Evolutionary conservation across 2,329 filamentous ascomycete genomes (phyloP), one percentile per base, ranked within the genome.

Genomic region (Verticillium zaregamsianum): DNA sequence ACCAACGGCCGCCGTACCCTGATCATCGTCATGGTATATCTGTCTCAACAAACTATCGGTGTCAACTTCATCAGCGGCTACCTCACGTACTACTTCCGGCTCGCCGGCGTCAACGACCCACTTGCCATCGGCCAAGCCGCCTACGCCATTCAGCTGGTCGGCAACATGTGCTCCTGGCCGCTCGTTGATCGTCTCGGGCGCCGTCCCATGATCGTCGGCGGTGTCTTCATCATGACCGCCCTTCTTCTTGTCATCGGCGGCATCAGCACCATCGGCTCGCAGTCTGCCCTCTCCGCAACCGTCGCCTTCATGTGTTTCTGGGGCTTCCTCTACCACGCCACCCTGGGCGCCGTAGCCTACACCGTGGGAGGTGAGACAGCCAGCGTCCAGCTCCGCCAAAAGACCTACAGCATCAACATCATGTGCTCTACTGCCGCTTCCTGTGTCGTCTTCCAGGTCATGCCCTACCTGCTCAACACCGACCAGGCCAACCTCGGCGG

Each of bases 381-480:
- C 49, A 69, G 67, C 49, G 63, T 69, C 11, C 65, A 67, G 61
- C 67, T 73, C 28, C 66, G 71, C 5, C 71, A 72, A 63, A 73
- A 72, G 62, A 73, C 71, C 0, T 73, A 73, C 64, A 70, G 67
- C 12, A 71, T 73, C 67, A 74, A 73, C 65, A 70, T 73, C 39
- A 70, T 74, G 68, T 62, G 59, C 11, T 64, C 68, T 3, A 74
- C 71, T 6, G 68, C 68, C 5, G 67, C 70, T 2, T 72, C 70
- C 1, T 73, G 70, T 62, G 40, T 71, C 52, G 64, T 72, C 9
- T 66, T 68, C 9, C 69, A 72, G 58, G 66, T 72, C 45, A 66
- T 72, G 62, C 71, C 71, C 7, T 71, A 72, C 32, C 64, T 74
- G 15, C 66, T 74, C 45, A 70, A 71, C 58, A 65, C 68, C 4